Percentiles rank a stretch among this genome's conserved stretches.
These are phyloP conservation scores for Amaranthus palmeri DNA, from an alignment of 148 eudicot species.

Conservation along the genomic window DNA sequence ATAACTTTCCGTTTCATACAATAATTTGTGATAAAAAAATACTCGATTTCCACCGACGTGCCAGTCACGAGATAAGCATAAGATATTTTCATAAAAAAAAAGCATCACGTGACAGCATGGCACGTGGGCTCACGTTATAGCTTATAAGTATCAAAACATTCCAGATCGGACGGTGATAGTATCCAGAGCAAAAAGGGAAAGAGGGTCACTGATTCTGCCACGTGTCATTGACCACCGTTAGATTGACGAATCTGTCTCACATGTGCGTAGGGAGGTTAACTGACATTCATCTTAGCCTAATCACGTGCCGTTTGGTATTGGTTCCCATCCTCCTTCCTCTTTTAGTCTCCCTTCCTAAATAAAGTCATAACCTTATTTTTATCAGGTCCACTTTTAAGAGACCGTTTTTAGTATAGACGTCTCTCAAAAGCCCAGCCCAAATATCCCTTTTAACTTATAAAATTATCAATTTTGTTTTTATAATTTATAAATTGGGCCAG, in stretches of 20 bases:
- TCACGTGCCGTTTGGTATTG: constrained; percentile 44
- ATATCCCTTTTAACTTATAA: too few species aligned
- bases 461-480: too few species aligned
- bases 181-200: background rate
- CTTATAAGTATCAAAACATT: background rate
- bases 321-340: constrained; percentile 1
- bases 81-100: background rate
- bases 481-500: too few species aligned
- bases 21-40: background rate
- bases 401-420: too few species aligned
- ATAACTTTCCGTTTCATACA: background rate
- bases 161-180: constrained; percentile 19
- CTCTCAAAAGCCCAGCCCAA: too few species aligned
- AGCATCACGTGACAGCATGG: constrained; percentile 34
- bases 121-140: constrained; percentile 50
- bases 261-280: constrained; percentile 26
- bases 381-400: too few species aligned
- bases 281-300: constrained; percentile 32
- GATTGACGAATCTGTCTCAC: constrained; percentile 32
- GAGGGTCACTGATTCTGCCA: constrained; percentile 23
- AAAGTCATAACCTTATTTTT: background rate
- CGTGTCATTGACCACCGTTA: constrained; percentile 55
- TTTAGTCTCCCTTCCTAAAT: background rate
- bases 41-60: constrained; percentile 21
- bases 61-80: constrained; percentile 4